Conservation (phyloP, 805 yeast genomes). For the Starmerella davenportii region DNA sequence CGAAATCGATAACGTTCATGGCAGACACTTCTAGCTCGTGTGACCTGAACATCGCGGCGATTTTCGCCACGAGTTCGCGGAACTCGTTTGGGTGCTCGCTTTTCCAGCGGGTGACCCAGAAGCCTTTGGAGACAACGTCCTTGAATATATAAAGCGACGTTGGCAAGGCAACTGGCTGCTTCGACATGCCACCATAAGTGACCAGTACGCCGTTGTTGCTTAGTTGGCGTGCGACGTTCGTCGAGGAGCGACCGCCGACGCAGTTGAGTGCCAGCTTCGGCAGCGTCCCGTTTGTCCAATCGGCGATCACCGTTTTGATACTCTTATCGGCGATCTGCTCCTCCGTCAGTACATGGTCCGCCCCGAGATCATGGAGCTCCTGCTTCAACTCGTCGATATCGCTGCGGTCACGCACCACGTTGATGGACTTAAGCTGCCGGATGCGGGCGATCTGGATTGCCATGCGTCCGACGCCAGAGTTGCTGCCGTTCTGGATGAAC, state of each 20-base stretch:
- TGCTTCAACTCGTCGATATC: constrained; percentile 44
- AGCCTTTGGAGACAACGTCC: constrained; percentile 69
- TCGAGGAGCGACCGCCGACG: constrained; percentile 77
- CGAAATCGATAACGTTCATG: constrained; percentile 23
- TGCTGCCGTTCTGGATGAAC: constrained; percentile 93
- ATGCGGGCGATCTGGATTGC: constrained; percentile 74
- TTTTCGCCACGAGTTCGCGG: constrained; percentile 33
- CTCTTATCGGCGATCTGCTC: constrained; percentile 56
- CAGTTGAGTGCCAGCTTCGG: constrained; percentile 75
- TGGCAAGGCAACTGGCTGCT: constrained; percentile 83
- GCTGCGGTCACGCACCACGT: constrained; percentile 74
- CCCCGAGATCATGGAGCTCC: constrained; percentile 51
- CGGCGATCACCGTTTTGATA: constrained; percentile 39
- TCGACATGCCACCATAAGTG: constrained; percentile 96
- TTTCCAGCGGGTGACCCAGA: constrained; percentile 55
- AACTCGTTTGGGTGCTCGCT: constrained; percentile 43
- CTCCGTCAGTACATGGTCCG: constrained; percentile 79
- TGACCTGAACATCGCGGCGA: constrained; percentile 39
- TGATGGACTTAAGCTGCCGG: constrained; percentile 65
- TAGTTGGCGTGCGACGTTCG: constrained; percentile 70
- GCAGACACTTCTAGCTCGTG: constrained; percentile 39
- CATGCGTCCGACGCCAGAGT: constrained; percentile 82
- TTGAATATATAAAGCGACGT: constrained; percentile 81
- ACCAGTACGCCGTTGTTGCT: constrained; percentile 56
- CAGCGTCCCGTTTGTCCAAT: constrained; percentile 27